These are phyloP conservation scores for Coix lacrymajobi DNA, from an alignment of 176 grass and related monocot genomes.

Conservation along the genomic window DNA sequence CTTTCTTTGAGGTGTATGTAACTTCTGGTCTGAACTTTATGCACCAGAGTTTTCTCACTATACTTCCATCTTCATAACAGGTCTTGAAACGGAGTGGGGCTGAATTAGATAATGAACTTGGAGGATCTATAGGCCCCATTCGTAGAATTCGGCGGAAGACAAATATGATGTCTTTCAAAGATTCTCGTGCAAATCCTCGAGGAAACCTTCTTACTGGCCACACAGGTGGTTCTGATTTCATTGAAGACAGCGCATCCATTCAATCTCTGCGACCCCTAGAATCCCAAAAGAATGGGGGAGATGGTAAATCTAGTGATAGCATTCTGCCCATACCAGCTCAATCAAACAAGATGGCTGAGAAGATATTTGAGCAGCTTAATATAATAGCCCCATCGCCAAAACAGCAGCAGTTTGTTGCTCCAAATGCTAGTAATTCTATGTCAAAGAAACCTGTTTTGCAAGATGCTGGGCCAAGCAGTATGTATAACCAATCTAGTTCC, in stretches of 20 bases:
- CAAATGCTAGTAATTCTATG: constrained; percentile 10
- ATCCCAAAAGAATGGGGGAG: constrained; percentile 14
- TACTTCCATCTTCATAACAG: constrained; percentile 27
- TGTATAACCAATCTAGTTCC: constrained; percentile 11
- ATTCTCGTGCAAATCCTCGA: constrained; percentile 17
- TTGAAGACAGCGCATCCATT: constrained; percentile 25
- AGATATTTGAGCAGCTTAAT: constrained; percentile 78
- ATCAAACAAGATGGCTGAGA: constrained; percentile 71
- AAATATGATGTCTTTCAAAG: constrained; percentile 48
- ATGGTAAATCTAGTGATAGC: constrained; percentile 41
- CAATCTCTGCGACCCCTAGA: constrained; percentile 23
- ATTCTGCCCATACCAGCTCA: constrained; percentile 32
- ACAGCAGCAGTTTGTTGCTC: constrained; percentile 23
- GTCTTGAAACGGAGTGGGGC: constrained; percentile 63
- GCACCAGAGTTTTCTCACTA: constrained; percentile 4
- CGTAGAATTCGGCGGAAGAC: constrained; percentile 86
- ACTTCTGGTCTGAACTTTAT: constrained; percentile 4
- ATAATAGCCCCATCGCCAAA: constrained; percentile 68
- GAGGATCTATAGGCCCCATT: constrained; percentile 66
- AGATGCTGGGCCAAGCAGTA: constrained; percentile 30
- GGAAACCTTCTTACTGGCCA: constrained; percentile 43
- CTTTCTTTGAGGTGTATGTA: neutral
- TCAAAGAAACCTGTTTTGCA: constrained; percentile 14
- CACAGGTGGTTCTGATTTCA: constrained; percentile 32
- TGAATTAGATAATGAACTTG: constrained; percentile 55